phyloP scores from a whole-genome alignment of 1,139 yeast genomes.

The Blastobotrys buckinghamii region DNA sequence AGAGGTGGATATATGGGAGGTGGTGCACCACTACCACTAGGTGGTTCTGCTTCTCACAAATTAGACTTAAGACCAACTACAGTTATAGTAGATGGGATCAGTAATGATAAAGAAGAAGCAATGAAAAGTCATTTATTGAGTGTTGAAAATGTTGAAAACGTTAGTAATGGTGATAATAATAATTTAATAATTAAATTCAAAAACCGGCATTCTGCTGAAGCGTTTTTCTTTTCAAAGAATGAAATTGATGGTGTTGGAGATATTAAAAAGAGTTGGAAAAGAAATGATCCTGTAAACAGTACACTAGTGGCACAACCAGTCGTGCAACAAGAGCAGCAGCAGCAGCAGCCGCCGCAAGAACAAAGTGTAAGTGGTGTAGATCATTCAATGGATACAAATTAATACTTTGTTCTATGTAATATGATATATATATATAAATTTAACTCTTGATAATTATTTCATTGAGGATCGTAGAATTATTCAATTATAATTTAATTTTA shows the following conservation, averaged over 20 bases:
- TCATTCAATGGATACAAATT: no score
- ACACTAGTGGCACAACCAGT: no score
- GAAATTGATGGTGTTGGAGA: conserved; percentile 31
- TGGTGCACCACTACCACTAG: conserved; percentile 8
- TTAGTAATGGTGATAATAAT: conserved; percentile 15
- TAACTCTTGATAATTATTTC: no score
- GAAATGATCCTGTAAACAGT: no score
- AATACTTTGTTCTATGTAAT: no score
- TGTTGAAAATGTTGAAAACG: conserved; percentile 23
- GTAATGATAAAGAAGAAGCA: conserved; percentile 31
- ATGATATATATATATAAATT: no score
- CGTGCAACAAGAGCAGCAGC: conserved; percentile 20
- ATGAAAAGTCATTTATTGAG: conserved; percentile 26
- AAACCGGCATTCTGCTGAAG: conserved; percentile 40
- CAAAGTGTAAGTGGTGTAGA: conserved; percentile 33
- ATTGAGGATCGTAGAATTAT: no score
- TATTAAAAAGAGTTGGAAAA: conserved; percentile 31
- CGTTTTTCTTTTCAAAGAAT: conserved; percentile 29
- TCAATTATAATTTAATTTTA: no score
- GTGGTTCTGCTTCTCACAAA: conserved; percentile 17
- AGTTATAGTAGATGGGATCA: conserved; percentile 31
- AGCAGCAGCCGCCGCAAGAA: conserved; percentile 34
- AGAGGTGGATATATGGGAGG: conserved; percentile 16
- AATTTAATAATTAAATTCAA: conserved; percentile 35
- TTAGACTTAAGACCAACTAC: conserved; percentile 38